Conservation (phyloP, 495 filamentous ascomycete genomes). For the Hypoxylon rickii region DNA sequence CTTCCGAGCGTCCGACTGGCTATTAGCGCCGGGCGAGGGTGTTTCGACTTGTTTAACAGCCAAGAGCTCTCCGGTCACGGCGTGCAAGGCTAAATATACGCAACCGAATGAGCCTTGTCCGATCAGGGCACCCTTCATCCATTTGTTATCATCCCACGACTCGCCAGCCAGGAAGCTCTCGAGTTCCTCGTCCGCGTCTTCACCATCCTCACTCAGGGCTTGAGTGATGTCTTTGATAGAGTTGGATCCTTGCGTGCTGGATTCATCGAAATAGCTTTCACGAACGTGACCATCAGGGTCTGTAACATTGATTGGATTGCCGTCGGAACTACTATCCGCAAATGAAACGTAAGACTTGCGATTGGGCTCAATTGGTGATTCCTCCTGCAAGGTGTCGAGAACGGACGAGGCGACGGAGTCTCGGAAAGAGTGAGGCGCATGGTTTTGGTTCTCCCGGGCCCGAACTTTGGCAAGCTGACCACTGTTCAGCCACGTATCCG, state of each 20-base stretch:
- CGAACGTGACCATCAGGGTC: constrained; percentile 74
- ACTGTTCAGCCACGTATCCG: constrained; percentile 83
- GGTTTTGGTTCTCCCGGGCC: constrained; percentile 46
- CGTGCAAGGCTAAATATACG: constrained; percentile 95
- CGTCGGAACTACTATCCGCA: constrained; percentile 75
- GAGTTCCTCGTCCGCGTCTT: constrained; percentile 79
- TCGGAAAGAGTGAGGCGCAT: constrained; percentile 61
- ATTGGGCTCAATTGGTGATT: constrained; percentile 85
- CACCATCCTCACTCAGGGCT: constrained; percentile 82
- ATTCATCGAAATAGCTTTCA: constrained; percentile 85
- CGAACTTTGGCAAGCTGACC: constrained; percentile 56
- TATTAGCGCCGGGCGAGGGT: constrained; percentile 76
- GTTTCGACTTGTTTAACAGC: constrained; percentile 98
- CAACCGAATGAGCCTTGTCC: constrained; percentile 97
- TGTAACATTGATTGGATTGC: constrained; percentile 62
- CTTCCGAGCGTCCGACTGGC: constrained; percentile 83
- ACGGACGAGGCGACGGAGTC: constrained; percentile 88
- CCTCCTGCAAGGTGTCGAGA: constrained; percentile 85
- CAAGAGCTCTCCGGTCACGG: constrained; percentile 95
- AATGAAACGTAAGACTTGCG: constrained; percentile 97
- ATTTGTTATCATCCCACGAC: constrained; percentile 92
- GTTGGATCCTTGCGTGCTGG: constrained; percentile 65
- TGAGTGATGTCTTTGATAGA: constrained; percentile 60
- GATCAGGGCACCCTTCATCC: constrained; percentile 98
- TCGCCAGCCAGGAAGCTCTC: constrained; percentile 86